A percentile compares a stretch with the other conserved stretches of the same genome.
These are phyloP conservation scores for Globisporangium abappressorium DNA, from an alignment of 352 stramenopile genomes.

Conservation along the genomic window DNA sequence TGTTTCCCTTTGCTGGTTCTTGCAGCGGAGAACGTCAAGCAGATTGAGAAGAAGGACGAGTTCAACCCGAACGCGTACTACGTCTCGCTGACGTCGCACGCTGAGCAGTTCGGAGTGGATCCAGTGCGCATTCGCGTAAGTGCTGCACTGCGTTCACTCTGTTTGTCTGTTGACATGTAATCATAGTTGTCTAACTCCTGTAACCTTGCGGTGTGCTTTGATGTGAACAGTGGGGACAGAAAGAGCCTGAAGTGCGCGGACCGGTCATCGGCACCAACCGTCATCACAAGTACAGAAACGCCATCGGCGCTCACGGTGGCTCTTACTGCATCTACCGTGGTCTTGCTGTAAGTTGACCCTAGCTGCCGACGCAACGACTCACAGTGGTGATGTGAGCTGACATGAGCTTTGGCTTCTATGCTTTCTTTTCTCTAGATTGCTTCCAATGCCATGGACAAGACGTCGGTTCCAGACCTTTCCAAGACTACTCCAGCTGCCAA, in stretches of 20 bases:
- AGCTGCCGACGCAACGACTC: background rate
- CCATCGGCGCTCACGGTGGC: constrained; percentile 97
- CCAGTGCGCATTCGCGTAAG: constrained; percentile 81
- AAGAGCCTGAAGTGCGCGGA: constrained; percentile 87
- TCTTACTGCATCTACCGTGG: constrained; percentile 99
- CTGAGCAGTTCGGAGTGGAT: constrained; percentile 84
- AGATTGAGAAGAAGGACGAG: constrained; percentile 80
- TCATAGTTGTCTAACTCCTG: background rate
- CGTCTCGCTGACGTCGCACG: constrained; percentile 85
- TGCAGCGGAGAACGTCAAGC: constrained; percentile 75
- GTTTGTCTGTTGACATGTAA: background rate
- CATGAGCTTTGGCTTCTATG: background rate
- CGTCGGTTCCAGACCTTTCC: constrained; percentile 69
- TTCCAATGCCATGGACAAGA: constrained; percentile 70
- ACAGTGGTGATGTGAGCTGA: background rate
- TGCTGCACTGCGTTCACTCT: background rate
- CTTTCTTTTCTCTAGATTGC: constrained; percentile 34
- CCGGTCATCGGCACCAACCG: constrained; percentile 95
- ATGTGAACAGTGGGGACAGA: constrained; percentile 87
- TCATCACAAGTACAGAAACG: constrained; percentile 96
- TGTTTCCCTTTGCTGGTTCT: background rate
- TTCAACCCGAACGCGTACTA: constrained; percentile 88
- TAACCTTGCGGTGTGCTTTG: background rate
- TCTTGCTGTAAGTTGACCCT: constrained; percentile 75
- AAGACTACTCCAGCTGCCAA: constrained; percentile 96